Conservation (phyloP, 2,329 filamentous ascomycete species). For the Sclerotinia spermophila region DNA sequence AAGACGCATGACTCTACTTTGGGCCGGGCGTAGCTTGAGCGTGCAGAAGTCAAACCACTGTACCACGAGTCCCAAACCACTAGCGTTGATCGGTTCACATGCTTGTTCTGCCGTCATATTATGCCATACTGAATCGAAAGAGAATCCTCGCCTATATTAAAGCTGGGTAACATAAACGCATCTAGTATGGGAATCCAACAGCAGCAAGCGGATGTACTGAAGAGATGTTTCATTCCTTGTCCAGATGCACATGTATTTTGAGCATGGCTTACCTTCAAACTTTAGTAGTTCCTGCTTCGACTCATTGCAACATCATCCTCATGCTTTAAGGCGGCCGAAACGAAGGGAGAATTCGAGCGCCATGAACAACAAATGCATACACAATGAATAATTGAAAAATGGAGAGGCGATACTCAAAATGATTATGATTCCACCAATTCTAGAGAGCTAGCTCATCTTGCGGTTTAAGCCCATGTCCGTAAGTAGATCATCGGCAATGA, state of each 20-base stretch:
- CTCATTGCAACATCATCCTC: not conserved
- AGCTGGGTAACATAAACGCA: not conserved
- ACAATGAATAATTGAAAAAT: not conserved
- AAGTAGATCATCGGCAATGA: not conserved
- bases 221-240: not conserved
- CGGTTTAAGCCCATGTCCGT: not conserved
- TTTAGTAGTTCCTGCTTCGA: not conserved
- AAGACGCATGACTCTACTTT: not conserved
- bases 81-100: not conserved
- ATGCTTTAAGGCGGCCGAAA: not conserved
- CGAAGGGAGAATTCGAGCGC: too few species aligned
- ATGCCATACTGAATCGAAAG: not conserved
- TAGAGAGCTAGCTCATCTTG: not conserved
- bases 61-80: not conserved
- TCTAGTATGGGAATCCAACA: not conserved
- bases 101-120: not conserved
- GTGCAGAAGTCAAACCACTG: not conserved
- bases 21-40: not conserved
- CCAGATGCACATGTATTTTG: not conserved
- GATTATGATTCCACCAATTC: not conserved
- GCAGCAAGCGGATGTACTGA: not conserved
- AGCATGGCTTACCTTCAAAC: not conserved
- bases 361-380: not conserved
- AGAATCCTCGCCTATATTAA: not conserved
- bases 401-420: not conserved